Conservation (phyloP, 2,329 filamentous ascomycete genomes). For the Sporothrix sp. region DNA sequence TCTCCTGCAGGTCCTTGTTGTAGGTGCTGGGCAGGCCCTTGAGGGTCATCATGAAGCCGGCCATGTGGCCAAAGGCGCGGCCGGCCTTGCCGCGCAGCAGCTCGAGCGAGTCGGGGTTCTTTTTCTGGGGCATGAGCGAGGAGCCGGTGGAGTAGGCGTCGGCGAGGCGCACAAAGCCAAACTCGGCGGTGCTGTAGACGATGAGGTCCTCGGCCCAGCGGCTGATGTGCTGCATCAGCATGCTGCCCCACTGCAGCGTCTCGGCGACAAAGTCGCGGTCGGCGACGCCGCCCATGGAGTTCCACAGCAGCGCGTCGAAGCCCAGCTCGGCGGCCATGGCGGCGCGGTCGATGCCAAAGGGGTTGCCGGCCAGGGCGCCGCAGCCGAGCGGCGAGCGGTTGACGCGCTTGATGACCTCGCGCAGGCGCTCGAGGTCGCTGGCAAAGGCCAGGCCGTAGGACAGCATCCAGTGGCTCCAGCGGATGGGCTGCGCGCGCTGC, state of each 20-base stretch:
- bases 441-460: constrained; percentile 64
- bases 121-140: constrained; percentile 74
- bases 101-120: constrained; percentile 64
- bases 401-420: constrained; percentile 63
- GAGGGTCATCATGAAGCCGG: constrained; percentile 64
- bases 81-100: constrained; percentile 69
- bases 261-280: constrained; percentile 79
- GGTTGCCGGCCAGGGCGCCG: constrained; percentile 71
- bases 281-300: constrained; percentile 65
- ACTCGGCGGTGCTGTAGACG: constrained; percentile 67
- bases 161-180: constrained; percentile 64
- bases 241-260: constrained; percentile 68
- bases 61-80: constrained; percentile 70
- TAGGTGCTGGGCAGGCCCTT: constrained; percentile 70
- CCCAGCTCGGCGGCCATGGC: constrained; percentile 72
- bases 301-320: constrained; percentile 65
- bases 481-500: constrained; percentile 69
- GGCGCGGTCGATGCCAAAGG: constrained; percentile 71
- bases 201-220: constrained; percentile 81
- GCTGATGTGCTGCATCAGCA: constrained; percentile 70
- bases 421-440: constrained; percentile 65
- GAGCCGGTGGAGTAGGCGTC: constrained; percentile 74
- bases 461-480: constrained; percentile 75
- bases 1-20: constrained; percentile 90
- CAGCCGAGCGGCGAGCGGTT: constrained; percentile 64